Base-by-base conservation (phyloP, 257 asterid genomes). In the Salvia miltiorrhiza region DNA sequence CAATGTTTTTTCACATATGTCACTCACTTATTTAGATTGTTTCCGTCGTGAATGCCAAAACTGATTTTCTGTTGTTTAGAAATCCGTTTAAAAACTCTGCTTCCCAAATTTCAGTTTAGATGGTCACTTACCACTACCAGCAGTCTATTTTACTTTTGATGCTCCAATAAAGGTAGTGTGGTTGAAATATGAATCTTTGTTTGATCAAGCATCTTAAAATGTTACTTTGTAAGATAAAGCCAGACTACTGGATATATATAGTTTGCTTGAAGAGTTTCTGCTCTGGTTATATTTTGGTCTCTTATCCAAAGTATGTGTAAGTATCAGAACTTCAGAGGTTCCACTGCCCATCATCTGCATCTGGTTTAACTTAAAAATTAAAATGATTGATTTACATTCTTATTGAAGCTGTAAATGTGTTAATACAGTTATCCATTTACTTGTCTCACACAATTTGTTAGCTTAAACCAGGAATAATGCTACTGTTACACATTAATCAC, bases 391-490 rank as follows among this genome's bases (percentile, higher is more conserved):
- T 39, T 48, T 65, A 16, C 63, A 50, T 62, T 71, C 55, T 76
- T 48, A 50, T 43, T 44, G 21, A 62, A 69, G 48, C 40, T 3
- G 47, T 73, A 61, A 40, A n/a, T 66, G 14, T 67, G 24, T 54
- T 59, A 28, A 16, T 52, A 47, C 32, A 54, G 49, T 45, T 70
- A 19, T 56, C 19, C 37, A 44, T 67, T 67, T 66, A 33, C 71
- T 21, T 68, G 69, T 68, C 59, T 35, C 28, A n/a, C 47, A n/a
- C 47, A 44, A 24, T 57, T 56, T 65, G 30, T 59, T 65, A 48
- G 24, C 52, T 37, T 40, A 43, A 53, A 54, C 13, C 40, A 55
- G 41, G 53, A 47, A 45, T 28, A 20, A 13, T 74, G 44, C 49
- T 64, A 30, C n/a, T n/a, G n/a, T 32, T 48, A 32, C 14, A 33